A percentile compares a stretch with the other conserved stretches of the same genome.
Conservation (phyloP, 805 yeast genomes). For the Candida wancherniae region DNA sequence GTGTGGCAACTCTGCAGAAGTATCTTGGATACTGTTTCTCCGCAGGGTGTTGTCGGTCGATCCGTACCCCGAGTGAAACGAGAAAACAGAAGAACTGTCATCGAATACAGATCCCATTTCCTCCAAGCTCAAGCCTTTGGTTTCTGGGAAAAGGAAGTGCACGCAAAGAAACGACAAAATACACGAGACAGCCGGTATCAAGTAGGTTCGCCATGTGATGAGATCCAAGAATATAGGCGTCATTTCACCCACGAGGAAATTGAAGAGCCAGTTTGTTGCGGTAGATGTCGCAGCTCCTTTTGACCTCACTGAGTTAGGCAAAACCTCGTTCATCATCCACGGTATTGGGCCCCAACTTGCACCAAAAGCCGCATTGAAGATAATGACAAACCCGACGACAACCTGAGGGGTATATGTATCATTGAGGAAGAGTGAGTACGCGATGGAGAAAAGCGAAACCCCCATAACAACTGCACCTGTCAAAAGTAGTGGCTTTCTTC, state of each 20-base stretch:
- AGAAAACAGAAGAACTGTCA: conserved; percentile 43
- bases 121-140: conserved; percentile 81
- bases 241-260: conserved; percentile 87
- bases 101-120: conserved; percentile 92
- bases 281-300: conserved; percentile 89
- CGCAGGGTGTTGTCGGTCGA: conserved; percentile 11
- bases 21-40: conserved; percentile 6
- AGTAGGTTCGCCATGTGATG: conserved; percentile 75
- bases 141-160: conserved; percentile 75
- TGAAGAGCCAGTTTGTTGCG: conserved; percentile 90
- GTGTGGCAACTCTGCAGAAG: conserved; percentile 3
- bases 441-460: conserved; percentile 56
- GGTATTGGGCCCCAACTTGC: conserved; percentile 94
- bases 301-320: conserved; percentile 79
- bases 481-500: conserved; percentile 77
- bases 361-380: conserved; percentile 82
- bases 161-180: conserved; percentile 69
- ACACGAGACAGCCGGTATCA: conserved; percentile 79
- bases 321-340: conserved; percentile 86
- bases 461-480: conserved; percentile 83
- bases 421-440: conserved; percentile 44
- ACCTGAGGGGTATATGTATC: conserved; percentile 52
- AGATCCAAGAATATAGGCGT: conserved; percentile 78
- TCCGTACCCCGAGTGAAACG: conserved; percentile 34
- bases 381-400: conserved; percentile 72